phyloP scores from a whole-genome alignment of 2,329 filamentous ascomycete species.

The Knoxdaviesia capensis region DNA sequence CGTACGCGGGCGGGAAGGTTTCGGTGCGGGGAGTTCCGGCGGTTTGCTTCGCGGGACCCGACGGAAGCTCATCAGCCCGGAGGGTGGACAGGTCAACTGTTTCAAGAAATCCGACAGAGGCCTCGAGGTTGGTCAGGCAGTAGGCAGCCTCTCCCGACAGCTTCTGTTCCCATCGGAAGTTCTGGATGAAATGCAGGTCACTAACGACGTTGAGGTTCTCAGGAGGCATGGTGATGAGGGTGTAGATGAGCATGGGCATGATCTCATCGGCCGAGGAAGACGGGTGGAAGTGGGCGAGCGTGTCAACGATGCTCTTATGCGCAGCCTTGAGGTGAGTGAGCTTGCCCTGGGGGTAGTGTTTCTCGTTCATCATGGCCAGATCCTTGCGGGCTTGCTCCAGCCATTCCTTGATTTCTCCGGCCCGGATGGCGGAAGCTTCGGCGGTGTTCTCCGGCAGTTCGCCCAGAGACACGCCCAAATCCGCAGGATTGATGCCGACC shows the following conservation, averaged over 20 bases:
- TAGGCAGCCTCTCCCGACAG: slow-evolving; percentile 90
- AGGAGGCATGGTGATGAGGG: slow-evolving; percentile 74
- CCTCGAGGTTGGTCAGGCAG: slow-evolving; percentile 88
- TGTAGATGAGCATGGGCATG: slow-evolving; percentile 89
- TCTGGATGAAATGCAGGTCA: slow-evolving; percentile 85
- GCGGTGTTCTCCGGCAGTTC: slow-evolving; percentile 30
- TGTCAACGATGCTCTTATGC: slow-evolving; percentile 90
- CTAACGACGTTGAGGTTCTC: slow-evolving; percentile 79
- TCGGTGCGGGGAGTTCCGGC: slow-evolving; percentile 28
- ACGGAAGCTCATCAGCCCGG: slow-evolving; percentile 55
- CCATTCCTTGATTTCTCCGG: slow-evolving; percentile 49
- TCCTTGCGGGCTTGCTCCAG: slow-evolving; percentile 48
- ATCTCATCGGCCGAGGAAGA: slow-evolving; percentile 82
- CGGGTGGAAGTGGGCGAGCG: slow-evolving; percentile 43
- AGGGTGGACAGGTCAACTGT: slow-evolving; percentile 87
- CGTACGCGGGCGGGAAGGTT: slow-evolving; percentile 37
- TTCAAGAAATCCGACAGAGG: slow-evolving; percentile 81
- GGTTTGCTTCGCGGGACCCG: slow-evolving; percentile 40
- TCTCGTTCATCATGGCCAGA: slow-evolving; percentile 65
- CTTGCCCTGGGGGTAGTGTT: slow-evolving; percentile 78
- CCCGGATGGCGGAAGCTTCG: slow-evolving; percentile 35
- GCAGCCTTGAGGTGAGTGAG: slow-evolving; percentile 71
- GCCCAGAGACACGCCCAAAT: slow-evolving; percentile 61
- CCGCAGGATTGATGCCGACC: slow-evolving; percentile 76
- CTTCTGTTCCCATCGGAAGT: slow-evolving; percentile 69